Percentiles rank a stretch among this genome's conserved stretches.
These are phyloP conservation scores for Avena atlantica DNA, from an alignment of 176 grass and related monocot species.

Conservation along the genomic window DNA sequence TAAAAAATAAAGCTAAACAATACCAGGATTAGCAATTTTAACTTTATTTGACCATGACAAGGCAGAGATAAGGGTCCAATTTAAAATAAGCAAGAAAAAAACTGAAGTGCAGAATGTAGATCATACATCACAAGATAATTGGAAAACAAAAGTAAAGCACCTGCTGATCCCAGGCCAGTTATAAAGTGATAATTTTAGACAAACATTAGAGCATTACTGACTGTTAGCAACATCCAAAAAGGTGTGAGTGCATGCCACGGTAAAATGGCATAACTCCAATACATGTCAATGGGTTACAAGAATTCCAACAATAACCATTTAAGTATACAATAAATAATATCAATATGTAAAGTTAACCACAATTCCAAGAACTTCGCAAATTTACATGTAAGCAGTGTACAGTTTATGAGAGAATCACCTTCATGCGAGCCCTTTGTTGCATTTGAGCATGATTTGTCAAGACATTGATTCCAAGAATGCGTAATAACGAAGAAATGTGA, in stretches of 20 bases:
- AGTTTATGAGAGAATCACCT: conserved; percentile 56
- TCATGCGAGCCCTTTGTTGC: conserved; percentile 98
- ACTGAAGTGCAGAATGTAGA: not conserved
- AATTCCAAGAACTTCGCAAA: conserved; percentile 17
- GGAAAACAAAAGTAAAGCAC: conserved; percentile 17
- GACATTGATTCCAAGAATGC: conserved; percentile 65
- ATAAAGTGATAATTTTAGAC: not conserved
- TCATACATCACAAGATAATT: not conserved
- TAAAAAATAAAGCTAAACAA: conserved; percentile 27
- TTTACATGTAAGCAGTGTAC: not conserved
- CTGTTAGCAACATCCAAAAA: conserved; percentile 24
- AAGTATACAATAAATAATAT: not conserved
- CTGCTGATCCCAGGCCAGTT: not conserved
- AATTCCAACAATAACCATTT: conserved; percentile 32
- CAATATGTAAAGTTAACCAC: conserved; percentile 5
- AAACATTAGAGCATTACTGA: not conserved
- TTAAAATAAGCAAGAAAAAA: conserved; percentile 15
- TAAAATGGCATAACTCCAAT: not conserved
- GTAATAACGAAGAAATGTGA: conserved; percentile 76
- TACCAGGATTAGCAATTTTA: not conserved
- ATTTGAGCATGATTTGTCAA: conserved; percentile 97
- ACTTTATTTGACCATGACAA: not conserved
- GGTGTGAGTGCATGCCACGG: not conserved
- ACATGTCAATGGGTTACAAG: not conserved
- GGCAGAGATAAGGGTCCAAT: not conserved